A percentile compares a stretch with the other conserved stretches of the same genome.
Conservation (phyloP, 768 basidiomycete genomes). For the Boletus subparvulus region DNA sequence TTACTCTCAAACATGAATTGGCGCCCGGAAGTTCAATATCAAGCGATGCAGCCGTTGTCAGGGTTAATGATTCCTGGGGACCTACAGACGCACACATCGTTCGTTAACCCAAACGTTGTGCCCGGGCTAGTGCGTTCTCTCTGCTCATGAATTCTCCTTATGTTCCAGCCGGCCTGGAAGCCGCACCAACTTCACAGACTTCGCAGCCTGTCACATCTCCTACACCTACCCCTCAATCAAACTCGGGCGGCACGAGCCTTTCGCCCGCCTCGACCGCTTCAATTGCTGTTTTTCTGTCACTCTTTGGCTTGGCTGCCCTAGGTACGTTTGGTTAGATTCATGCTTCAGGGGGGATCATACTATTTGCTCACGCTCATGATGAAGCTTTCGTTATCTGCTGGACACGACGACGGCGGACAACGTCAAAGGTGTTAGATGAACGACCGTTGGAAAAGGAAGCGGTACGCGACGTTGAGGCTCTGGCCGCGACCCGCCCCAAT, state of each 20-base stretch:
- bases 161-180: slow-evolving; percentile 7
- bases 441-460: slow-evolving; percentile 1
- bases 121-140: not conserved
- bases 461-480: slow-evolving; percentile 19
- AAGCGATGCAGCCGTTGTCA: slow-evolving; percentile 17
- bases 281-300: slow-evolving; percentile 11
- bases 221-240: not conserved
- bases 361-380: not conserved
- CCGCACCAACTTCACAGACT: slow-evolving; percentile 2
- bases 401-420: slow-evolving; percentile 10
- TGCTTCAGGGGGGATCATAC: not conserved
- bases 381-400: slow-evolving; percentile 13
- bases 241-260: not conserved
- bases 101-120: not conserved
- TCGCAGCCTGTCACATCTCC: not conserved
- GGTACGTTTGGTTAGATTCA: slow-evolving; percentile 21
- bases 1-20: not conserved
- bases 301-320: slow-evolving; percentile 23
- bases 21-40: not conserved
- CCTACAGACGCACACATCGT: slow-evolving; percentile 7
- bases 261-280: slow-evolving; percentile 1
- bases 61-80: slow-evolving; percentile 2
- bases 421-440: not conserved
- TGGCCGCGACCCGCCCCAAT: slow-evolving; percentile 8
- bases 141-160: slow-evolving; percentile 7